Evolutionary conservation across 495 filamentous ascomycete genomes (phyloP), one percentile per base, ranked within the genome.

Genomic region (Penicillium odoratum): DNA sequence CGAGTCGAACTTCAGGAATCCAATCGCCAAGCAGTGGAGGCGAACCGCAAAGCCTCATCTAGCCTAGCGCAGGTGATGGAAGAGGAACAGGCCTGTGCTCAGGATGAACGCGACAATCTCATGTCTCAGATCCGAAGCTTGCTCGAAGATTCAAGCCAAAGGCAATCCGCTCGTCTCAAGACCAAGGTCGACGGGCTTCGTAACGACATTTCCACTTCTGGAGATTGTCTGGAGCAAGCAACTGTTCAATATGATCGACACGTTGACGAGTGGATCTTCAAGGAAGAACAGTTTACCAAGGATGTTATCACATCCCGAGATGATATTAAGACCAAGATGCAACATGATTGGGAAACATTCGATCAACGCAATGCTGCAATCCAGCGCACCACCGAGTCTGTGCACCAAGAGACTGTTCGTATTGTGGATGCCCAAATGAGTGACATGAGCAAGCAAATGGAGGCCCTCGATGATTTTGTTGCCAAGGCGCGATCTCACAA

Each of bases 391-490:
- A 95, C 93, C 1, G 87, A 89, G 53, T 89, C 91, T 0, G 91
- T 98, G 9, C 92, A 98, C 58, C 88, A 90, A n/a, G 88, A 96
- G 72, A 96, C 93, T 0, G 84, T 96, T 18, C 86, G 85, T 1
- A 94, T 96, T 62, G 93, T 97, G 9, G 89, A 93, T 66, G 87
- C 86, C 28, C 95, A 98, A 70, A 88, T 96, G 75, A 81, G 80
- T 40, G 87, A 95, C 56, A 88, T 98, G 74, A 87, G 89, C 55
- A 79, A 78, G 7, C 91, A 98, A 73, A 93, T 98, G 84, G 82
- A 82, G 60, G 88, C 90, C 7, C 80, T 98, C 6, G 94, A 97
- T 72, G 89, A 92, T 57, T 96, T 97, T 60, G 90, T 97, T 34
- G 79, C 89, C 29, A 88, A 89, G 45, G 92, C 95, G 13, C 85